Evolutionary conservation across 2,329 filamentous ascomycete species (phyloP).

Genomic region (Knoxdaviesia proteae): DNA sequence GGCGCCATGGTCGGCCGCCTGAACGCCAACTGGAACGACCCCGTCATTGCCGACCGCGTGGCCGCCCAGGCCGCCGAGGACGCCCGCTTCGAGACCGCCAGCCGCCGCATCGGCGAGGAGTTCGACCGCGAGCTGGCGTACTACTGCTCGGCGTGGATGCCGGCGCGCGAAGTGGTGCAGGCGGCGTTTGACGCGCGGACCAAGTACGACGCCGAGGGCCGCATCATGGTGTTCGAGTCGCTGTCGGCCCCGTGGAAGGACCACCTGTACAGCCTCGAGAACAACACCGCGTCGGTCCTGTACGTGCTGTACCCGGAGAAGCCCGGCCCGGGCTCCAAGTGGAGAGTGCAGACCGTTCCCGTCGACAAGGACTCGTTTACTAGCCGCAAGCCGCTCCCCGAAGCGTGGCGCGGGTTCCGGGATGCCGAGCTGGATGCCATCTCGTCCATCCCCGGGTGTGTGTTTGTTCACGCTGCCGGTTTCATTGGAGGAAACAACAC

Average conservation of each 20-base stretch:
- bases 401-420: conserved; percentile 77
- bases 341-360: conserved; percentile 87
- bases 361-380: conserved; percentile 69
- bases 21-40: conserved; percentile 67
- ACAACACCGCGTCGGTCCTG: conserved; percentile 35
- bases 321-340: conserved; percentile 54
- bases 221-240: conserved; percentile 58
- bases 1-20: conserved; percentile 63
- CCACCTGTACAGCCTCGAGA: conserved; percentile 77
- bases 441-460: conserved; percentile 46
- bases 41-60: conserved; percentile 25
- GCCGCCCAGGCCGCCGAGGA: conserved; percentile 53
- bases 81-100: conserved; percentile 55
- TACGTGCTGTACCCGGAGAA: conserved; percentile 89
- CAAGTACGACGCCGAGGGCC: conserved; percentile 50
- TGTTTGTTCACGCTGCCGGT: conserved; percentile 86
- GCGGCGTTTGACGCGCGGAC: conserved; percentile 50
- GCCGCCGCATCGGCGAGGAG: conserved; percentile 67
- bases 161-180: conserved; percentile 61
- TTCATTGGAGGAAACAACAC: conserved; percentile 95
- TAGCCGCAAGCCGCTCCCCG: conserved; percentile 77
- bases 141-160: conserved; percentile 61
- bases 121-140: conserved; percentile 67
- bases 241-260: conserved; percentile 88
- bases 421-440: conserved; percentile 67